Evolutionary conservation across 1,139 yeast genomes (phyloP), one percentile per base, ranked within the genome.

Genomic region (Pneumocystis sp.): DNA sequence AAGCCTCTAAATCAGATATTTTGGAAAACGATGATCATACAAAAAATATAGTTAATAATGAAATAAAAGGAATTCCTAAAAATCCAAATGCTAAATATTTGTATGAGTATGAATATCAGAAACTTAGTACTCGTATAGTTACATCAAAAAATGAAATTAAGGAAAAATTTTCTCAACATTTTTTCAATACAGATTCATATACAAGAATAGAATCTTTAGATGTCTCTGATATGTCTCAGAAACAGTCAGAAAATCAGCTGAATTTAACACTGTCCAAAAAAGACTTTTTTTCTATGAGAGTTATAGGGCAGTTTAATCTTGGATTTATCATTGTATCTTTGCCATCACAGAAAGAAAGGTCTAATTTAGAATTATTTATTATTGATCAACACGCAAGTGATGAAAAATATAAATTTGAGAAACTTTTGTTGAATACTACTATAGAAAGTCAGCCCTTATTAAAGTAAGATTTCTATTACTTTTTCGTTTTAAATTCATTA

Each of bases 311-410:
- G 74, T 93, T 93, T 76, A 93, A 93, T 72, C 76, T 87, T 37
- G 98, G 98, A 0, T 93, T 93, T 72, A 89, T 93, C 21, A 75
- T 93, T 42, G 95, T 88, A 0, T 81, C 83, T 1, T 77, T 82
- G 65, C 67, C 69, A 6, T 69, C 71, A 5, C 69, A 72, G n/a
- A 67, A 75, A n/a, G 71, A 71, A 21, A 64, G 67, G 3, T 64
- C 69, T n/a, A 75, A 75, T 15, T 76, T 76, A 59, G 89, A 89
- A 72, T 73, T 93, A 60, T 90, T 93, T 71, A 91, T 93, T 61
- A 81, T 93, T 63, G 99, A 93, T 74, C 99, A 93, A 75, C 99
- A 93, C 76, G 98, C 98, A 0, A 88, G 96, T 69, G 98, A 93
- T 75, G 99, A 93, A 73, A 93, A 90, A 72, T 89, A 72, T 76